phyloP scores from a whole-genome alignment of 768 basidiomycete species.

The Russula ochroleuca region DNA sequence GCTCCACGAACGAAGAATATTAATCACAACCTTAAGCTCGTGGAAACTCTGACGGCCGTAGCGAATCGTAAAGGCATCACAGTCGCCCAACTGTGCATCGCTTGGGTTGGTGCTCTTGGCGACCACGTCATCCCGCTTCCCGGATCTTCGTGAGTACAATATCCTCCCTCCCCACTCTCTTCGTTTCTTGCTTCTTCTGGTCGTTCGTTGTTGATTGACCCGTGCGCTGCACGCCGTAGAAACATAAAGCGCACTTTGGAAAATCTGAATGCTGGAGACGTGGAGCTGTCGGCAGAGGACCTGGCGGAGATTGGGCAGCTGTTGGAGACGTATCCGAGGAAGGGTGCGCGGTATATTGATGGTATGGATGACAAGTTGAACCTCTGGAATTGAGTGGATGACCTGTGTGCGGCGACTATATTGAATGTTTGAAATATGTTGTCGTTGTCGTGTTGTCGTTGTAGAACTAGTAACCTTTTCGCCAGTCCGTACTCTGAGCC shows the following conservation, averaged over 20 bases:
- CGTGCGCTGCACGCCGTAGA: conserved; percentile 30
- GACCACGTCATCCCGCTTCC: conserved; percentile 45
- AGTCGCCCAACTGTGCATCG: conserved; percentile 39
- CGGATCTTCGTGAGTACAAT: conserved; percentile 38
- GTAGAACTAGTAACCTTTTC: too few species aligned
- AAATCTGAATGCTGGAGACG: conserved; percentile 40
- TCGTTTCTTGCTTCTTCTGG: background rate
- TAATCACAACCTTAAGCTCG: too few species aligned
- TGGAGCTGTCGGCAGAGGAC: conserved; percentile 37
- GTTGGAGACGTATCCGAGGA: conserved; percentile 37
- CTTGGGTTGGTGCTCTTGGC: conserved; percentile 39
- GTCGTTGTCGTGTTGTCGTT: too few species aligned
- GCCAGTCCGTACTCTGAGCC: too few species aligned
- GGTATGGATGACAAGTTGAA: conserved; percentile 25
- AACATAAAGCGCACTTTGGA: conserved; percentile 41
- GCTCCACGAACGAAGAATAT: too few species aligned
- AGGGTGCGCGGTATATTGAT: conserved; percentile 40
- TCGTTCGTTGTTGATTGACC: background rate
- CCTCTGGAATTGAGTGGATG: conserved; percentile 36
- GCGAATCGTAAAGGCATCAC: conserved; percentile 42
- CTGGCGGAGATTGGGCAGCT: conserved; percentile 38
- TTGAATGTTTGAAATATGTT: too few species aligned
- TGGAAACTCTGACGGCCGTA: conserved; percentile 21
- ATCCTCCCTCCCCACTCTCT: too few species aligned
- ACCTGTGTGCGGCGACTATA: too few species aligned